phyloP scores from a whole-genome alignment of 306 rosid species.

The Ormosia semicastrata region DNA sequence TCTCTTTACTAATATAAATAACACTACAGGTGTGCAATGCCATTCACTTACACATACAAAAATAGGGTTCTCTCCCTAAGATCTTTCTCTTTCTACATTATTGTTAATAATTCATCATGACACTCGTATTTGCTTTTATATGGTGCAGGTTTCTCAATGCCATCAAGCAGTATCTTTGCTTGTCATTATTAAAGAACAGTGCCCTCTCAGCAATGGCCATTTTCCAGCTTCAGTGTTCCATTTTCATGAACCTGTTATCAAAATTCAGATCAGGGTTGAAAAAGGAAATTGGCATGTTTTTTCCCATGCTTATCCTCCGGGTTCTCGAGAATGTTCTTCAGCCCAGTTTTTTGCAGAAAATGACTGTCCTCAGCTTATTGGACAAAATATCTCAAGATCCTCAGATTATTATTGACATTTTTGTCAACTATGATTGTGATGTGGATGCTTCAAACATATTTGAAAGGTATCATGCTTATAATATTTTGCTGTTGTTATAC shows the following conservation, averaged over 20 bases:
- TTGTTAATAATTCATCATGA: slow-evolving; percentile 20
- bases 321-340: slow-evolving; percentile 98
- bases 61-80: background rate
- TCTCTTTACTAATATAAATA: background rate
- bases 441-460: slow-evolving; percentile 96
- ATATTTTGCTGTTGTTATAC: slow-evolving; percentile 1
- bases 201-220: slow-evolving; percentile 94
- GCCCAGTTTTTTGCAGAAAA: slow-evolving; percentile 97
- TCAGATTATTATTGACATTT: slow-evolving; percentile 84
- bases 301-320: slow-evolving; percentile 95
- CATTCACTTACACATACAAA: background rate
- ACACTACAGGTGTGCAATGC: background rate
- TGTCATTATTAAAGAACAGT: slow-evolving; percentile 92
- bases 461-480: slow-evolving; percentile 78
- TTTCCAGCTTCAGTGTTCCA: slow-evolving; percentile 96
- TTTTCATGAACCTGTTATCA: slow-evolving; percentile 76
- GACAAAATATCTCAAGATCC: slow-evolving; percentile 91
- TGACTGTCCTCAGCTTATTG: slow-evolving; percentile 90
- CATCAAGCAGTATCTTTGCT: slow-evolving; percentile 92
- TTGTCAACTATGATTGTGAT: slow-evolving; percentile 98
- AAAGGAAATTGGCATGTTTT: slow-evolving; percentile 94
- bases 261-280: slow-evolving; percentile 93
- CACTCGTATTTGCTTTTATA: slow-evolving; percentile 34
- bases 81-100: slow-evolving; percentile 14
- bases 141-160: slow-evolving; percentile 80